These are phyloP conservation scores for Triticum urartu DNA, from an alignment of 176 grass and related monocot species.

Conservation along the genomic window DNA sequence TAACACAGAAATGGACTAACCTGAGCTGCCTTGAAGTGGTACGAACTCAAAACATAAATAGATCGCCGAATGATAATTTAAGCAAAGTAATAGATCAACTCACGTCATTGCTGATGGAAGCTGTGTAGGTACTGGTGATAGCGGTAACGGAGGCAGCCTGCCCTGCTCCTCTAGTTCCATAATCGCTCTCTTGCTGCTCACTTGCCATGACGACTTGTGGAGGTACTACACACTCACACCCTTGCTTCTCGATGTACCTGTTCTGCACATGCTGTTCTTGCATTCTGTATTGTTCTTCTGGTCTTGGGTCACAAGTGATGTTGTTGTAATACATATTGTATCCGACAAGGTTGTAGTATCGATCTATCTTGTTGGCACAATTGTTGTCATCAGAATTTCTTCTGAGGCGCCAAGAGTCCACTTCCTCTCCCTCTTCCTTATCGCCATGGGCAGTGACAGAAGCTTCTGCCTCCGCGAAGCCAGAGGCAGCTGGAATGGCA, in stretches of 20 bases:
- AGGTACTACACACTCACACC: constrained; percentile 47
- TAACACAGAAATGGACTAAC: background rate
- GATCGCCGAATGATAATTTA: background rate
- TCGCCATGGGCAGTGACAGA: background rate
- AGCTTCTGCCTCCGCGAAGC: background rate
- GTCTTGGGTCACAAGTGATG: constrained; percentile 15
- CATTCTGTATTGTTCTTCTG: constrained; percentile 19
- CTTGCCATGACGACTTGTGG: constrained; percentile 31
- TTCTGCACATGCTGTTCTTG: constrained; percentile 48
- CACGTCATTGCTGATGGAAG: constrained; percentile 55
- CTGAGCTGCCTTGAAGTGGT: background rate
- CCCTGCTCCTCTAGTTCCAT: constrained; percentile 35
- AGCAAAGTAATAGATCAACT: constrained; percentile 45
- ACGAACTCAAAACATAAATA: constrained; percentile 5
- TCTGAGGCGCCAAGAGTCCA: constrained; percentile 50
- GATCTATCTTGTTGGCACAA: constrained; percentile 26
- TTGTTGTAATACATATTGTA: constrained; percentile 57
- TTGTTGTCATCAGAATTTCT: constrained; percentile 2
- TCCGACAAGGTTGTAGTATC: constrained; percentile 53
- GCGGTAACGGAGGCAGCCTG: constrained; percentile 33
- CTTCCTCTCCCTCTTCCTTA: constrained; percentile 35
- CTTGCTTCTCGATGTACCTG: constrained; percentile 35
- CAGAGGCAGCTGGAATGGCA: constrained; percentile 33
- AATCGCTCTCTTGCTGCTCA: constrained; percentile 31
- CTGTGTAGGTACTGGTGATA: constrained; percentile 45